Base-by-base conservation (phyloP, 805 yeast species). In the Teunomyces stri region DNA sequence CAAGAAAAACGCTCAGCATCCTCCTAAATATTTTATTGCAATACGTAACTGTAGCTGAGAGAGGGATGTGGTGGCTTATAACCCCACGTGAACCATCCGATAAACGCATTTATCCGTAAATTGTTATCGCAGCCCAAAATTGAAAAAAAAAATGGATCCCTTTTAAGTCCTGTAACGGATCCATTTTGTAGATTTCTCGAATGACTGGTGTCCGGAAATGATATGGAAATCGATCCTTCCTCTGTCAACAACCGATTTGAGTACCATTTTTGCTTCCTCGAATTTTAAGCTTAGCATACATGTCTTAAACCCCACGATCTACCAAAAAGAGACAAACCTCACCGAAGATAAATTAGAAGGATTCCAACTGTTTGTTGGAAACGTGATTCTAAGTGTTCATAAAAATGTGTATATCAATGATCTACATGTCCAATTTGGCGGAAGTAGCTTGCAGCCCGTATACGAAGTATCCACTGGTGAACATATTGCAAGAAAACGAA, bases 221-320 rank as follows among this genome's bases (percentile, higher is more conserved):
- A 69, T 29, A 55, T 53, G 52, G 59, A 57, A 33, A 62, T 62
- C 31, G 57, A 55, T 56, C 65, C 68, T 3, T 72, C 73, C 2
- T 71, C 68, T 40, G 70, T 68, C 49, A 60, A 64, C n/a, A 6
- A 29, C 9, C 25, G 34, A 39, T 9, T 13, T 13, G 6, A 70
- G 51, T 7, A 70, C 59, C 5, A 44, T 37, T 42, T 64, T 72
- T 12, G 68, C 64, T 36, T 53, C 48, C 1, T 52, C 45, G 10
- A 63, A 49, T n/a, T 31, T 45, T 6, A 55, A 49, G 22, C 45
- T 53, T 13, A 25, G 42, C 10, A 16, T 51, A 21, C 37, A 45
- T 11, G 34, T 53, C 12, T 20, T 47, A 9, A 51, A 45, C 22
- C 43, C 45, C 9, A 43, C 41, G 3, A 27, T 54, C 5, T 52